These are phyloP conservation scores for Bruguiera parviflora DNA, from an alignment of 345 rosid genomes.

Conservation along the genomic window DNA sequence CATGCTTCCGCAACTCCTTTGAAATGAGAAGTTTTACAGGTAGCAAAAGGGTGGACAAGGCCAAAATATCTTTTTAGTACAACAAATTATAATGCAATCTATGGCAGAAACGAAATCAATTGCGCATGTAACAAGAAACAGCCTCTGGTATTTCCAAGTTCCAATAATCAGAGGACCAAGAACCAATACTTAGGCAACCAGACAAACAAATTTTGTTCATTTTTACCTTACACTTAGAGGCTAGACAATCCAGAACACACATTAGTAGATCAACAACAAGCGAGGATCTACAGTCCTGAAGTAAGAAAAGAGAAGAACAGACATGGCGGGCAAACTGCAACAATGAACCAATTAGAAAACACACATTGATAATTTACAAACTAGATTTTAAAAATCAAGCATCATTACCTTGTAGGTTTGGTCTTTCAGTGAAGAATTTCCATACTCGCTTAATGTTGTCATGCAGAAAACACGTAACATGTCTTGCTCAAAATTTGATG, in stretches of 20 bases:
- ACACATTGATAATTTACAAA: background rate
- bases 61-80: too few relatives aligned
- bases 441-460: slow-evolving; percentile 46
- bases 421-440: slow-evolving; percentile 51
- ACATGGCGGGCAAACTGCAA: slow-evolving; percentile 65
- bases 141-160: too few relatives aligned
- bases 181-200: too few relatives aligned
- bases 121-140: too few relatives aligned
- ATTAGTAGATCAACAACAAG: slow-evolving; percentile 36
- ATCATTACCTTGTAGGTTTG: slow-evolving; percentile 56
- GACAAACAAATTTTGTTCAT: background rate
- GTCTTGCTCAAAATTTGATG: slow-evolving; percentile 40
- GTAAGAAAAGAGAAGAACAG: slow-evolving; percentile 50
- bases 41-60: too few relatives aligned
- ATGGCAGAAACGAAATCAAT: too few relatives aligned
- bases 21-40: too few relatives aligned
- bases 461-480: slow-evolving; percentile 40
- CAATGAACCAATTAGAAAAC: slow-evolving; percentile 16
- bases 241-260: slow-evolving; percentile 37
- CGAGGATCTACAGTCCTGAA: slow-evolving; percentile 34
- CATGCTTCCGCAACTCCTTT: too few relatives aligned
- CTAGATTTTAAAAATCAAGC: slow-evolving; percentile 1
- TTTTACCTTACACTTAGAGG: slow-evolving; percentile 56
- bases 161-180: too few relatives aligned
- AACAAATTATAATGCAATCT: too few relatives aligned